These are phyloP conservation scores for Rhizophlyctis rosea DNA, from an alignment of 192 early-diverging fungal genomes.

Conservation along the genomic window DNA sequence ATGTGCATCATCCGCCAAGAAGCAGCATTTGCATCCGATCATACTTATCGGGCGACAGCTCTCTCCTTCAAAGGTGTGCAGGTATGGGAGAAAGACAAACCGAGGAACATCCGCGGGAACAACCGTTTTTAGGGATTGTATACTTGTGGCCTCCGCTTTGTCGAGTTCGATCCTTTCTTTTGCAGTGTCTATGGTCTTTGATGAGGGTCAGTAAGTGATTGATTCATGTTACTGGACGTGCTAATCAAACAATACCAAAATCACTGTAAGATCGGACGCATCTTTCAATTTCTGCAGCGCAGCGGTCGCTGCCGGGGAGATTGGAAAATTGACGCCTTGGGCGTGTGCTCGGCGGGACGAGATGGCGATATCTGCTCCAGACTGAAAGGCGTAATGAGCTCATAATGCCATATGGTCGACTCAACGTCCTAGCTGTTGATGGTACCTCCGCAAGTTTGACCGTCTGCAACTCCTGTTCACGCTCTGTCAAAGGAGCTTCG, in stretches of 20 bases:
- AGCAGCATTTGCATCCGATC: not conserved
- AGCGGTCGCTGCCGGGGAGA: constrained; percentile 54
- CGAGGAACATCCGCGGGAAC: constrained; percentile 62
- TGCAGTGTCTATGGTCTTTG: constrained; percentile 26
- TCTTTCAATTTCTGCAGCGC: constrained; percentile 55
- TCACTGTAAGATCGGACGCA: constrained; percentile 50
- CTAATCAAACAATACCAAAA: constrained; percentile 40
- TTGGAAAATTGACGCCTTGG: constrained; percentile 58
- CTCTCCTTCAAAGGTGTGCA: constrained; percentile 45
- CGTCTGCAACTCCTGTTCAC: constrained; percentile 70
- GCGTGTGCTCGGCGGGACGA: constrained; percentile 64
- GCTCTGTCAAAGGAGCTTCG: constrained; percentile 77
- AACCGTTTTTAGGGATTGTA: constrained; percentile 2
- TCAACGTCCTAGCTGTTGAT: not conserved
- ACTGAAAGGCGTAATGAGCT: constrained; percentile 13
- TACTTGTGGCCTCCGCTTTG: constrained; percentile 55
- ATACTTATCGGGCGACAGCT: not conserved
- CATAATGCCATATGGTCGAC: not conserved
- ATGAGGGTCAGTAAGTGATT: no score
- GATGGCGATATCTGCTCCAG: constrained; percentile 51
- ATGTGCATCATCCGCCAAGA: not conserved
- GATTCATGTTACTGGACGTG: no score
- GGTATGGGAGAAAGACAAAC: constrained; percentile 64
- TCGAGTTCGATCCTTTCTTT: constrained; percentile 22
- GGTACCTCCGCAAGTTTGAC: not conserved